Conservation (phyloP, 2,329 filamentous ascomycete genomes). For the Ophiostoma ips region DNA sequence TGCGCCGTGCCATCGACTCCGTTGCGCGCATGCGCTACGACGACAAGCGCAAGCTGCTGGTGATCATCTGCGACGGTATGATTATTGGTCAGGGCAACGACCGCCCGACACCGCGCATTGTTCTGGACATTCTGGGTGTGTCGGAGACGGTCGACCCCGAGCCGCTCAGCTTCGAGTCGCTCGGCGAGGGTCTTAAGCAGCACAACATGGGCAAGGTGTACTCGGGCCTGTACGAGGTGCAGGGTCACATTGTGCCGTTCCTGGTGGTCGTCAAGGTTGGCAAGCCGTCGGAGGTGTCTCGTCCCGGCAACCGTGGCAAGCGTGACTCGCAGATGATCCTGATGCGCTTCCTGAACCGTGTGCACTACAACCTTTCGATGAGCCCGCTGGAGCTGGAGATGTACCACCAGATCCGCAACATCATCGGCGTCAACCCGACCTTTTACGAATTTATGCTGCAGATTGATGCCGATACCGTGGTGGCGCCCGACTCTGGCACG, state of each 20-base stretch:
- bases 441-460: conserved; percentile 96
- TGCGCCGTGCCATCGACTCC: conserved; percentile 93
- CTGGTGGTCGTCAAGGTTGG: conserved; percentile 93
- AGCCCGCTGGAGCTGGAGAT: conserved; percentile 93
- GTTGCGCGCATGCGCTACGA: conserved; percentile 92
- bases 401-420: conserved; percentile 96
- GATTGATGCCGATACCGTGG: conserved; percentile 94
- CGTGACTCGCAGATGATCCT: conserved; percentile 97
- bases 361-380: conserved; percentile 96
- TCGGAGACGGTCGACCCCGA: conserved; percentile 89
- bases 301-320: conserved; percentile 94
- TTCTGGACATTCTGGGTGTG: conserved; percentile 92
- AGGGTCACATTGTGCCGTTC: conserved; percentile 96
- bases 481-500: conserved; percentile 76
- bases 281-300: conserved; percentile 92
- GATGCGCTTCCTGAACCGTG: conserved; percentile 98
- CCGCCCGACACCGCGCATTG: conserved; percentile 84
- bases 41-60: conserved; percentile 90
- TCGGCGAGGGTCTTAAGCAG: conserved; percentile 91
- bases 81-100: conserved; percentile 99
- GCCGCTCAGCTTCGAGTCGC: conserved; percentile 87
- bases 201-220: conserved; percentile 99
- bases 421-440: conserved; percentile 94
- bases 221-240: conserved; percentile 92
- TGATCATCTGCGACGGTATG: conserved; percentile 95